phyloP scores from a whole-genome alignment of 2,329 filamentous ascomycete genomes.

The Scedosporium boydii region DNA sequence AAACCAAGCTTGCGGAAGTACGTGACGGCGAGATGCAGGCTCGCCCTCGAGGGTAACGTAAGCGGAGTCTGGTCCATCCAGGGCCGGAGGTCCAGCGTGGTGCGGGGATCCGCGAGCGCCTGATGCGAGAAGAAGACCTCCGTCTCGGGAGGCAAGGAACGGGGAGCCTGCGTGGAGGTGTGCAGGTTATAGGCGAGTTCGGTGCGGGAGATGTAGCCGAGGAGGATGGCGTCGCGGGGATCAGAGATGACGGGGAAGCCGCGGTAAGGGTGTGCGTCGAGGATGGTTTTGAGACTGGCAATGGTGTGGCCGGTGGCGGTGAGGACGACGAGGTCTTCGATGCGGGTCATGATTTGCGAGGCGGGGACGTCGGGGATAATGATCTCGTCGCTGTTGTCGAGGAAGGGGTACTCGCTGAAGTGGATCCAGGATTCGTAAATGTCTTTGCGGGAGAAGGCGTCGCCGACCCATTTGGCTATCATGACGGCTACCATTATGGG shows the following conservation, averaged over 20 bases:
- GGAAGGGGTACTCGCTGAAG: conserved; percentile 88
- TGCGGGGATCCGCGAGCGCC: conserved; percentile 65
- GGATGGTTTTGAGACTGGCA: conserved; percentile 58
- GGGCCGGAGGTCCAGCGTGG: conserved; percentile 77
- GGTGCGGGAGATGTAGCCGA: conserved; percentile 89
- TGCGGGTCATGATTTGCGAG: conserved; percentile 82
- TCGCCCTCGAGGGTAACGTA: conserved; percentile 68
- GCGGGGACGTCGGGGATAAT: conserved; percentile 74
- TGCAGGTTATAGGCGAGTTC: conserved; percentile 78
- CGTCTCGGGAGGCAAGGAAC: conserved; percentile 57
- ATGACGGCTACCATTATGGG: conserved; percentile 99
- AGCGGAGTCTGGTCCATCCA: conserved; percentile 99
- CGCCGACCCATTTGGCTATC: conserved; percentile 96
- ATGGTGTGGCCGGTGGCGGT: conserved; percentile 85
- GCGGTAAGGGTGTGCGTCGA: conserved; percentile 68
- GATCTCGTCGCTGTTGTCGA: conserved; percentile 74
- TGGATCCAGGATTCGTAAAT: conserved; percentile 99
- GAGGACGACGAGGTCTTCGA: conserved; percentile 83
- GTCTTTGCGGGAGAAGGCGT: conserved; percentile 82
- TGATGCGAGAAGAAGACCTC: conserved; percentile 81
- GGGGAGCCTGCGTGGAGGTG: conserved; percentile 44
- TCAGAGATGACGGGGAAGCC: conserved; percentile 88
- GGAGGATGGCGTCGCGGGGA: conserved; percentile 63
- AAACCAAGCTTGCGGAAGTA: conserved; percentile 95
- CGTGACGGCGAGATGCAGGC: conserved; percentile 73